Evolutionary conservation across 2,329 filamentous ascomycete genomes (phyloP), one percentile per base, ranked within the genome.

Genomic region (Aspergillus amoenus): DNA sequence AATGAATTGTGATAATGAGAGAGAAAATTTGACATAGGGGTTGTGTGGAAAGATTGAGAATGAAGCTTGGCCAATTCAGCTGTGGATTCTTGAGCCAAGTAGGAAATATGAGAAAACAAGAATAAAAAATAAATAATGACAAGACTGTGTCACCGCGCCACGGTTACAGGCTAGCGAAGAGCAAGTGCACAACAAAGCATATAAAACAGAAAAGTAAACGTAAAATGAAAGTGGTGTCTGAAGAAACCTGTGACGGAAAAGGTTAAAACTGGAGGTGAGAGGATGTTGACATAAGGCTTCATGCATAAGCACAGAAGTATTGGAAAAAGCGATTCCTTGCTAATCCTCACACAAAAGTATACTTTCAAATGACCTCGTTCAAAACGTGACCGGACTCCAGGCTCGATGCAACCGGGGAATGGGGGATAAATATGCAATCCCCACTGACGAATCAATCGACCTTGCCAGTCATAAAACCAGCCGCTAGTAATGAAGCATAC

Each of bases 371-470:
- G 54, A 48, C 44, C 27, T 30, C 27, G 52, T 57, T 53, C 44
- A 52, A 61, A 62, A 56, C 54, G 41, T 52, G 58, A 58, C 64
- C 60, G 54, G 58, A 68, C 66, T 67, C 67, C 67, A 52, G 61
- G 58, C 59, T 61, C 48, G 55, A 70, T 68, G 65, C 65, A 66
- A 56, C 50, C 53, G 43, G 61, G 61, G 48, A 56, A 56, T 48
- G 49, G 43, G 61, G 61, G 48, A 56, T 60, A 63, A 61, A 56
- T 52, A 65, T 15, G 54, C 42, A 52, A 54, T 58, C 45, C 58
- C 40, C 54, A 39, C 40, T 40, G 56, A 55, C 56, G 47, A 55
- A 58, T 42, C 50, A 50, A 64, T 47, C 53, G 56, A 62, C 60
- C 61, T 58, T 39, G 24, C 52, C 46, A 56, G 59, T 48, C 47